Conservation (phyloP, 768 basidiomycete genomes). For the Pulveroboletus sp. region DNA sequence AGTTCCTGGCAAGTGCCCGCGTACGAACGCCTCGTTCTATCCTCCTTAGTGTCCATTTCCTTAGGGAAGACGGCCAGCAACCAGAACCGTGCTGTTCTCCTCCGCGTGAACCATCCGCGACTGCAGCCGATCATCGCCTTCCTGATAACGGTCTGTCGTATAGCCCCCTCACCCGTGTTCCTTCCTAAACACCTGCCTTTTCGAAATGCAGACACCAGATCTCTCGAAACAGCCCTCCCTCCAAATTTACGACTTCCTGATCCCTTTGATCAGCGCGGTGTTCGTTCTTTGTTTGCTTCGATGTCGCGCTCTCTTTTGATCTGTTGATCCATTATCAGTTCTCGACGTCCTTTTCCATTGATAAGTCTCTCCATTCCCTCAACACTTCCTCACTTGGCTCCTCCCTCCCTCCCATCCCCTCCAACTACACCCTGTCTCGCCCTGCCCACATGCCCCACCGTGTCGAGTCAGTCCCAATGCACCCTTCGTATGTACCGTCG, state of each 20-base stretch:
- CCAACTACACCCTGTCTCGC: conserved; percentile 7
- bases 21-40: conserved; percentile 18
- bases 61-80: conserved; percentile 25
- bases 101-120: conserved; percentile 21
- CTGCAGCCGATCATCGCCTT: conserved; percentile 31
- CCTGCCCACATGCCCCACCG: conserved; percentile 46
- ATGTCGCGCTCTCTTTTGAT: conserved; percentile 35
- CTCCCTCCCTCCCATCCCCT: conserved; percentile 14
- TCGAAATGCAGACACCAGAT: conserved; percentile 29
- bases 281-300: conserved; percentile 33
- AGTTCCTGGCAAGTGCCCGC: conserved; percentile 27
- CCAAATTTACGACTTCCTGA: conserved; percentile 32
- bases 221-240: conserved; percentile 30
- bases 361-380: conserved; percentile 33
- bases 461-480: conserved; percentile 36
- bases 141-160: conserved; percentile 29
- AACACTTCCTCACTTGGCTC: conserved; percentile 20
- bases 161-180: conserved; percentile 17
- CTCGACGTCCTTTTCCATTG: conserved; percentile 30
- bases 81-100: conserved; percentile 18
- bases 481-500: conserved; percentile 30
- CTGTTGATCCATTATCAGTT: conserved; percentile 38
- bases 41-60: conserved; percentile 12
- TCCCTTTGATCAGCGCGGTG: conserved; percentile 33
- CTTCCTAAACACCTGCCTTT: conserved; percentile 28